Conservation (phyloP, 805 yeast genomes). For the Kodamaea neixiangensis region DNA sequence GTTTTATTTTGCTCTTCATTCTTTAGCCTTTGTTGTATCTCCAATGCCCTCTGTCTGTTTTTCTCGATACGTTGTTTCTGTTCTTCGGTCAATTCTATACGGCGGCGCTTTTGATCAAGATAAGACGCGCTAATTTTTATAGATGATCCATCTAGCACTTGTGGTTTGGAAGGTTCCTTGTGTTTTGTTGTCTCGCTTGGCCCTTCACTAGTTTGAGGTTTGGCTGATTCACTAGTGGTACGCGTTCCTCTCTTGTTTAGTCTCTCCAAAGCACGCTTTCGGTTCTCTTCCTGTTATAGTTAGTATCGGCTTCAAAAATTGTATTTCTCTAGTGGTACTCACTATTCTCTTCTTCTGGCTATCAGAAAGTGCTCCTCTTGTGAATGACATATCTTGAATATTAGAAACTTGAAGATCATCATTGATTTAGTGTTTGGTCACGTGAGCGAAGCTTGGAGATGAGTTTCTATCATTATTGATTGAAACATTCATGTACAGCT, state of each 20-base stretch:
- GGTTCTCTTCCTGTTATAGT: constrained; percentile 55
- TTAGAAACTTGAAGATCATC: background rate
- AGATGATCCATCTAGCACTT: constrained; percentile 7
- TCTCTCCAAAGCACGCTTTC: constrained; percentile 62
- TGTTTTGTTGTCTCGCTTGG: background rate
- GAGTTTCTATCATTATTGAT: background rate
- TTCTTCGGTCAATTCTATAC: constrained; percentile 45
- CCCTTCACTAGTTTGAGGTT: background rate
- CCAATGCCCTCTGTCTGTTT: constrained; percentile 56
- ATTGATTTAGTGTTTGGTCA: background rate
- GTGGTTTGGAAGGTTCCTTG: background rate
- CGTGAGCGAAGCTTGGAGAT: background rate
- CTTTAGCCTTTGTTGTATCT: constrained; percentile 30
- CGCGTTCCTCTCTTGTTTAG: constrained; percentile 37
- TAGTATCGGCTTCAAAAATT: constrained; percentile 10
- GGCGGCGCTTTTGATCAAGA: constrained; percentile 21
- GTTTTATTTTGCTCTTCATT: background rate
- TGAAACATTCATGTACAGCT: too few relatives aligned
- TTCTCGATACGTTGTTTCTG: constrained; percentile 51
- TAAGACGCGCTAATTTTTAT: constrained; percentile 7
- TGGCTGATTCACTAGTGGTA: background rate
- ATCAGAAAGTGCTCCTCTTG: constrained; percentile 28
- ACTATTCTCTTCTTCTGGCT: constrained; percentile 39
- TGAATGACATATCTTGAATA: constrained; percentile 20
- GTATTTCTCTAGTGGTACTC: constrained; percentile 19